Conservation (phyloP, 192 early-diverging fungal genomes). For the Backusella macrospora region DNA sequence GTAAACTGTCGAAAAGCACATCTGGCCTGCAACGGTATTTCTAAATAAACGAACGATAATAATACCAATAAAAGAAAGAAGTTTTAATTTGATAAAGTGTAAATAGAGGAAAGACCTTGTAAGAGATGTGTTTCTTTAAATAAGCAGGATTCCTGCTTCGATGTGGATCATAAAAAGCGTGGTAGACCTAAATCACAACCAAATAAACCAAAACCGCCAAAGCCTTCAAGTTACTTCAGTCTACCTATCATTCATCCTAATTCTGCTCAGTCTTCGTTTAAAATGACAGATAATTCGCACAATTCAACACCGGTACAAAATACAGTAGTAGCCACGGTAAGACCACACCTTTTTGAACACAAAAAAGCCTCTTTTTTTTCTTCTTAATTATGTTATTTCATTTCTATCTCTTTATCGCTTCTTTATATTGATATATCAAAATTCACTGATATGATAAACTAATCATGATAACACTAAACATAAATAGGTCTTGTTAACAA, state of each 20-base stretch:
- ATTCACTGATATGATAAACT: too few relatives aligned
- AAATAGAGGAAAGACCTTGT: slow-evolving; percentile 69
- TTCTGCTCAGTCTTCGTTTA: slow-evolving; percentile 13
- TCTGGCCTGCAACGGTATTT: slow-evolving; percentile 81
- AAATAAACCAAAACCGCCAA: neutral
- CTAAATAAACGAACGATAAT: neutral
- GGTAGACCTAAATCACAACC: slow-evolving; percentile 74
- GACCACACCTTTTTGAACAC: neutral
- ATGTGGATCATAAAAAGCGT: slow-evolving; percentile 84
- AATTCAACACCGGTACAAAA: neutral
- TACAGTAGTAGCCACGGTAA: slow-evolving; percentile 1
- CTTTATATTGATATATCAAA: too few relatives aligned
- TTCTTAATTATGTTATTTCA: neutral
- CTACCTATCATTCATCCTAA: neutral
- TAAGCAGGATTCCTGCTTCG: slow-evolving; percentile 74
- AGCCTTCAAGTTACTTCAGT: neutral
- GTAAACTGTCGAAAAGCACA: slow-evolving; percentile 85
- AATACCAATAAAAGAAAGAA: neutral
- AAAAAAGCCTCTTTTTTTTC: too few relatives aligned
- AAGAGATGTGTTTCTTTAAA: slow-evolving; percentile 70
- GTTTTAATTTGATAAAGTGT: slow-evolving; percentile 49
- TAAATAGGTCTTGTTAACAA: slow-evolving; percentile 43
- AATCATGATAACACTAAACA: neutral
- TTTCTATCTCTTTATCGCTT: neutral
- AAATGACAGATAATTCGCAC: neutral